A percentile compares a stretch with the other conserved stretches of the same genome.
Conservation (phyloP, 768 basidiomycete genomes). For the Tylopilus plumbeoviolaceoides region DNA sequence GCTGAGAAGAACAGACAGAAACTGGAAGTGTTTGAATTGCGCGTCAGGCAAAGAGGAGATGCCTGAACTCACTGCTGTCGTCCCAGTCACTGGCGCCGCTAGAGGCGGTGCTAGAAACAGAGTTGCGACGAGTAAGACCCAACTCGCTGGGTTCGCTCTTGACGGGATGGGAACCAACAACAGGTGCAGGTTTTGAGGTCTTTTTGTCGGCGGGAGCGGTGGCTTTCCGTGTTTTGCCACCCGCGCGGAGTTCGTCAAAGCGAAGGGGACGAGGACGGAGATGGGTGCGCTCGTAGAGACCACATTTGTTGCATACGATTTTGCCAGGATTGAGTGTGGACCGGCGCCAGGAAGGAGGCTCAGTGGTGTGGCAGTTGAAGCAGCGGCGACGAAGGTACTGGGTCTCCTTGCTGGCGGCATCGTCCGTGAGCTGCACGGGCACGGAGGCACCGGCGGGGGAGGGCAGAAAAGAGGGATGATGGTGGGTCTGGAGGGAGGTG, state of each 20-base stretch:
- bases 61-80: conserved; percentile 58
- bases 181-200: conserved; percentile 31
- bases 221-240: conserved; percentile 73
- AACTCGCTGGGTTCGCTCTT: conserved; percentile 64
- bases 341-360: conserved; percentile 85
- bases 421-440: conserved; percentile 84
- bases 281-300: conserved; percentile 87
- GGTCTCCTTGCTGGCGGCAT: conserved; percentile 86
- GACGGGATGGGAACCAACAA: conserved; percentile 38
- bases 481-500: conserved; percentile 30
- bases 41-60: background rate
- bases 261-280: conserved; percentile 77
- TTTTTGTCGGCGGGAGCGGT: conserved; percentile 29
- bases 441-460: conserved; percentile 39
- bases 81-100: conserved; percentile 71
- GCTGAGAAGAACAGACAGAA: conserved; percentile 32
- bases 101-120: conserved; percentile 57
- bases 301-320: conserved; percentile 94
- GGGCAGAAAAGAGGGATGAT: conserved; percentile 40
- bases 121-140: conserved; percentile 52
- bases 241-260: conserved; percentile 83
- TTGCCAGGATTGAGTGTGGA: conserved; percentile 87
- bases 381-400: conserved; percentile 85
- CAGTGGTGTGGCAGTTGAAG: conserved; percentile 90
- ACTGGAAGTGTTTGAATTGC: conserved; percentile 13